Evolutionary conservation across 73 alveolate genomes (phyloP), one percentile per base, ranked within the genome.

Genomic region (Symbiodinium natans): DNA sequence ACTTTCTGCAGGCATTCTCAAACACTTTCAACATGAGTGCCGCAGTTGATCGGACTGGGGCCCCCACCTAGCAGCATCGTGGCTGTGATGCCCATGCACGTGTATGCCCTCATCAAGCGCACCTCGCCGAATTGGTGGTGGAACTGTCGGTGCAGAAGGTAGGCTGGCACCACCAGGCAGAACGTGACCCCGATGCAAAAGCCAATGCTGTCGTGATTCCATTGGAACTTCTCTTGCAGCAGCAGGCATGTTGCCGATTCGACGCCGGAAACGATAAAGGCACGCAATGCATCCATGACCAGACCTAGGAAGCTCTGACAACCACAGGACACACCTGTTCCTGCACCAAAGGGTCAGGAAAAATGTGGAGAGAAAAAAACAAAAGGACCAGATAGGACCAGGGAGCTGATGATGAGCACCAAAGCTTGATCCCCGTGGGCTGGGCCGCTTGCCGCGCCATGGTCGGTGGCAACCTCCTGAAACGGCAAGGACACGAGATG

Each of bases 101-200:
- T 73, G 83, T 73, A 73, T 41, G 29, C 27, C 83, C 41, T 73
- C 42, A 73, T 27, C 40, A 29, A 23, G 0, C 19, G 7, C 3
- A 73, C 23, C 42, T 73, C 83, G 15, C 19, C 23, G 83, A 73
- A 27, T 13, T 0, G 25, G 3, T 31, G 23, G 29, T 31, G 83
- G 41, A 29, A 33, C 83, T 73, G 83, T 23, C 83, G 39, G 83
- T 31, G 83, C 83, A 73, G 41, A 1, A 13, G 10, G 23, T 73
- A 73, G 83, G 25, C 83, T 6, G 83, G 83, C 83, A 73, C 83
- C 29, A 31, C 41, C 39, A 73, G 83, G 41, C 83, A 73, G 23
- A 73, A 73, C 0, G 83, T 73, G 17, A 73, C n/a, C 83, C 83
- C 83, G 17, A 73, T 73, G 83, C 39, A 29, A 25, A 73, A 73